Base-by-base conservation (phyloP, 331 rosid species). In the Pyracantha coccinea region DNA sequence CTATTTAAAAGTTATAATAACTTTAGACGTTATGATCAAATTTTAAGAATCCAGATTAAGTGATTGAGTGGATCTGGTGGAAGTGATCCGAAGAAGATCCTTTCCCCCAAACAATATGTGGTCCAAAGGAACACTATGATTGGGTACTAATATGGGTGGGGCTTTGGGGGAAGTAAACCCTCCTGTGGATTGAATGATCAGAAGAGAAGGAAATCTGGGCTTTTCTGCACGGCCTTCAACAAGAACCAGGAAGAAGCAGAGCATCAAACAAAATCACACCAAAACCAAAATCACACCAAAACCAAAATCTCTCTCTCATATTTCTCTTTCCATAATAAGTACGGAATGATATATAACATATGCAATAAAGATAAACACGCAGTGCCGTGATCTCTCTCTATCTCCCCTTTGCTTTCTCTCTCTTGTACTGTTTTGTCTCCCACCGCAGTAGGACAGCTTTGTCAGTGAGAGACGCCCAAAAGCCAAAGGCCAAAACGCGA, bases 51-150 rank as follows among this genome's bases (percentile, higher is more conserved):
- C 2, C 28, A 2, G 28, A 25, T n/a, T n/a, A n/a, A n/a, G n/a
- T n/a, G n/a, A n/a, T n/a, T n/a, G n/a, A n/a, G n/a, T n/a, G n/a
- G n/a, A n/a, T n/a, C n/a, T n/a, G n/a, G n/a, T n/a, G n/a, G n/a
- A n/a, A n/a, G n/a, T n/a, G n/a, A n/a, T n/a, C n/a, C n/a, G n/a
- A n/a, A n/a, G n/a, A n/a, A n/a, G n/a, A n/a, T n/a, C n/a, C n/a
- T n/a, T n/a, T n/a, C n/a, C 50, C 44, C 75, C 57, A 52, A 53
- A 25, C 4, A 20, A 1, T 11, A 8, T 62, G 47, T 45, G 60
- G 72, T 80, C 69, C 64, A 21, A 17, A 41, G 52, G 33, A 64
- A 6, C 32, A 57, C 45, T 27, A 76, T 75, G 60, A 85, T 85
- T 85, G 72, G 74, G 8, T 60, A 32, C 59, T 78, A 21, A 81